A percentile compares a stretch with the other conserved stretches of the same genome.
Evolutionary conservation across 2,329 filamentous ascomycete species (phyloP).

Genomic region (Epichloe elymi): DNA sequence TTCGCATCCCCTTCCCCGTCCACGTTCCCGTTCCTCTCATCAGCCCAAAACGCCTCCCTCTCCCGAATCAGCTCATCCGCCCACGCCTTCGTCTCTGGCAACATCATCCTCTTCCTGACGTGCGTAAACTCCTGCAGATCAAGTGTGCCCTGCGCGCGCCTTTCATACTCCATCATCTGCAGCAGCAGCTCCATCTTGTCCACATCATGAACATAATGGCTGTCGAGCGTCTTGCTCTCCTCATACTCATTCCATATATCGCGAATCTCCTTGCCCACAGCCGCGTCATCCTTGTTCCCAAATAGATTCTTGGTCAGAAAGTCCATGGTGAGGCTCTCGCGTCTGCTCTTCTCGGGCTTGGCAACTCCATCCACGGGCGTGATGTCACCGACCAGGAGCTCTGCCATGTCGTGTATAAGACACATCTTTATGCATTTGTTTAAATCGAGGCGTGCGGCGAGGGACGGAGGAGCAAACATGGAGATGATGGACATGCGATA

Average conservation of each 20-base stretch:
- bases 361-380: slow-evolving; percentile 78
- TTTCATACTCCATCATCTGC: slow-evolving; percentile 96
- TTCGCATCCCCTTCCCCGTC: slow-evolving; percentile 25
- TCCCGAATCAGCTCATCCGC: slow-evolving; percentile 63
- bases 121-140: slow-evolving; percentile 81
- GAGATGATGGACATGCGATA: slow-evolving; percentile 97
- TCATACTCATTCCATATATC: slow-evolving; percentile 93
- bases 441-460: slow-evolving; percentile 62
- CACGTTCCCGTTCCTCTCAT: slow-evolving; percentile 32
- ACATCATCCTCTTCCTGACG: slow-evolving; percentile 58
- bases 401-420: slow-evolving; percentile 94
- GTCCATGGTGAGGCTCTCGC: slow-evolving; percentile 84
- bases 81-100: slow-evolving; percentile 74
- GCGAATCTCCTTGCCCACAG: slow-evolving; percentile 55
- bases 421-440: slow-evolving; percentile 87
- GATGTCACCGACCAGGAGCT: slow-evolving; percentile 89
- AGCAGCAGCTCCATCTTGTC: slow-evolving; percentile 93
- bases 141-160: slow-evolving; percentile 45
- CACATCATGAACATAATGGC: slow-evolving; percentile 85
- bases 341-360: slow-evolving; percentile 78
- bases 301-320: slow-evolving; percentile 66
- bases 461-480: slow-evolving; percentile 70
- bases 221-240: slow-evolving; percentile 70
- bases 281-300: slow-evolving; percentile 59
- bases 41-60: slow-evolving; percentile 58